Evolutionary conservation across 495 filamentous ascomycete species (phyloP).

Genomic region (Xylaria scruposa): DNA sequence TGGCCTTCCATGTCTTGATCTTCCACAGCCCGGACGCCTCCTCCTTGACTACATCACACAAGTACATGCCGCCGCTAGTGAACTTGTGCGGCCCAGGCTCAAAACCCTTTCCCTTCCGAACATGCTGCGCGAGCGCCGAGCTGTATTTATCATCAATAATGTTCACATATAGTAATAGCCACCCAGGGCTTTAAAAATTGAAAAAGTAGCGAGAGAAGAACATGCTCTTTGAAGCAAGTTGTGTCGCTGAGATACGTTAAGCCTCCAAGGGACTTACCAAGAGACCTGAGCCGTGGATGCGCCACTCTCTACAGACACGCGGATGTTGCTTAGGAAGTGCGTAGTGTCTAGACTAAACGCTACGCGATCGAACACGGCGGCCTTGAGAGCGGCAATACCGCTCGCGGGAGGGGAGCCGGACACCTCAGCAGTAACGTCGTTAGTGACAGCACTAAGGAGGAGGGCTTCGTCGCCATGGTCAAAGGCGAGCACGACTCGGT

Average conservation of each 20-base stretch:
- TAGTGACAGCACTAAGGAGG: conserved; percentile 5
- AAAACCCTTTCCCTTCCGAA: conserved; percentile 22
- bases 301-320: conserved; percentile 25
- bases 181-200: too few species aligned
- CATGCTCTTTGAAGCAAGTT: too few species aligned
- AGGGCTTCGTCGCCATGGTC: conserved; percentile 28
- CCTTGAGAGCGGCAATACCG: conserved; percentile 22
- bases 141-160: too few species aligned
- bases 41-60: conserved; percentile 22
- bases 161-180: too few species aligned
- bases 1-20: conserved; percentile 16
- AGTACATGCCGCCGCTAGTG: conserved; percentile 20
- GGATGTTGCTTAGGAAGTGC: conserved; percentile 32
- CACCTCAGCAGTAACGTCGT: conserved; percentile 22
- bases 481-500: conserved; percentile 17
- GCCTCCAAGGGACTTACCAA: neutral
- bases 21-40: conserved; percentile 21
- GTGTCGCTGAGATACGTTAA: too few species aligned
- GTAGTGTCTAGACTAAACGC: conserved; percentile 25
- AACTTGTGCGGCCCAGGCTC: conserved; percentile 26
- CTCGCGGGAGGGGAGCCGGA: conserved; percentile 6
- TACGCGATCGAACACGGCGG: conserved; percentile 20
- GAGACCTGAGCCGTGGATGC: conserved; percentile 23
- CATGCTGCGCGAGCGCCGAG: conserved; percentile 18
- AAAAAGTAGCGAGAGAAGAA: too few species aligned